Evolutionary conservation across 371 early-diverging fungal genomes (phyloP), one percentile per base, ranked within the genome.

Genomic region (Rhizopus delemar): DNA sequence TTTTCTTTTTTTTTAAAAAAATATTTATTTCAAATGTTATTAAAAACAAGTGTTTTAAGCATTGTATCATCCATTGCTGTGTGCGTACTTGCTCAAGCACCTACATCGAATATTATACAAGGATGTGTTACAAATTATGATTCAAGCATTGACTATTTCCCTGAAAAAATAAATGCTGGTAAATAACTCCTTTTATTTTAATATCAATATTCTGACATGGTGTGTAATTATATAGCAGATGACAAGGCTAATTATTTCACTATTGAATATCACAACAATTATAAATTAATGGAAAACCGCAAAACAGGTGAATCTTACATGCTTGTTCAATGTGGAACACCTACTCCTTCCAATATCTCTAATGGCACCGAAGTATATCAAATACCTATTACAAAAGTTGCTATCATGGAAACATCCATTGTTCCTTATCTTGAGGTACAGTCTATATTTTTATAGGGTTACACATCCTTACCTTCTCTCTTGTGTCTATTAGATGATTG

Each of bases 241-340:
- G 82, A 82, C 38, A 61, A 77, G 39, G 84, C 75, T 46, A 73
- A 63, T 55, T 70, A 74, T 50, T 87, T 86, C 71, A 66, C 72
- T 13, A 79, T 90, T 57, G 66, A 75, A 41, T 89, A 90, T 71
- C 69, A 75, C 56, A 86, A 85, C 64, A 81, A 81, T 55, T 87
- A 87, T 72, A 88, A 88, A 71, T 57, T 86, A 3, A 60, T 88
- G 16, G 73, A 71, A 39, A 78, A 82, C 55, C 74, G 64, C 51
- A 64, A 77, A 53, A 81, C 71, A 31, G 65, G 68, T 46, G 46
- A 64, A 8, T 69, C 73, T 8, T 86, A 83, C 49, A 74, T 81
- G 13, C 80, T 91, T 58, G 85, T 86, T 63, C 89, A 88, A 71
- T 88, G 92, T 66, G 89, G 91, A 53, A 79, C 90, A 32, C 74